Evolutionary conservation across 495 filamentous ascomycete genomes (phyloP), one percentile per base, ranked within the genome.

Genomic region (Annulohypoxylon stygium): DNA sequence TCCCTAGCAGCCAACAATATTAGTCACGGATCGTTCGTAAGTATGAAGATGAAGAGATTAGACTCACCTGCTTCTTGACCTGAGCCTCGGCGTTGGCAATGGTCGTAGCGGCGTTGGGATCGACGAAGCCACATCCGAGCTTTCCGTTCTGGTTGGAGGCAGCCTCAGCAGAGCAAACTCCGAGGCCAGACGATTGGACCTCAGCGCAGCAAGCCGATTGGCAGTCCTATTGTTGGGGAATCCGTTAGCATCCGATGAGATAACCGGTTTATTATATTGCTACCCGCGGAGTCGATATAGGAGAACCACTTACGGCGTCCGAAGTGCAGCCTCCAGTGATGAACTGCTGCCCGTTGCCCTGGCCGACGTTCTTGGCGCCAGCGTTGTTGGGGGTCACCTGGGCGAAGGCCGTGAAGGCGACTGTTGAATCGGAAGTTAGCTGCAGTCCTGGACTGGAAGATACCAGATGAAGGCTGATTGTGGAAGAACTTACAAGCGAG

Each of bases 331-430:
- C 82, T 33, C 78, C 78, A 36, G 85, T 84, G 70, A 86, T 85
- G 80, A 86, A 88, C 74, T 88, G 86, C 18, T 78, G 67, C 16
- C 81, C 85, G 48, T 82, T 82, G 61, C 85, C 86, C 61, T 82
- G 77, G 34, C 86, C 86, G 61, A 88, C 86, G 73, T 89, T 76
- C 58, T 77, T 76, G 54, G 81, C 79, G 36, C 80, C 81, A 16
- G 81, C 81, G 67, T 81, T 76, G 75, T 83, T 84, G 53, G 82
- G 82, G 2, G 78, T 82, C 65, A 82, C 74, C 48, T 74, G 73
- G 51, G 78, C 78, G 26, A 78, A 61, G 51, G 77, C 72, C 58
- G 77, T 50, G 34, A 78, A 41, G 67, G 79, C 78, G 41, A 81
- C 80, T 83, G 36, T 6, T 10, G 20, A 25, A 39, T 25, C 7